Evolutionary conservation across 305 asterid genomes (phyloP).

Genomic region (Caryopteris hybrid): DNA sequence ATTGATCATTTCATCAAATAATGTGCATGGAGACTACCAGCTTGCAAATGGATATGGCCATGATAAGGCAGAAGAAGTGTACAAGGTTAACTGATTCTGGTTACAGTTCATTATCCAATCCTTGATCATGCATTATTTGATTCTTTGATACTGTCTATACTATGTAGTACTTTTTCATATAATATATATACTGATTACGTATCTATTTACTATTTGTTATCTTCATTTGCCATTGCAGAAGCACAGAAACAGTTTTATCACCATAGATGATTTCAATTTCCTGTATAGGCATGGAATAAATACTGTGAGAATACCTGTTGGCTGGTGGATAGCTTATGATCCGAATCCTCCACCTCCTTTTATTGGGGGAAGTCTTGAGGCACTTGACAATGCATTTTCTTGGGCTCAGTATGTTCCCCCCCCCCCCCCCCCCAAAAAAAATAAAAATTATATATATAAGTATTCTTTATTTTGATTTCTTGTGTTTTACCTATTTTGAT

Average conservation of each 20-base stretch:
- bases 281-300: slow-evolving; percentile 63
- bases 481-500: background rate
- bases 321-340: slow-evolving; percentile 88
- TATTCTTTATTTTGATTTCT: background rate
- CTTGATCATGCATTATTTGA: background rate
- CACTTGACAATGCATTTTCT: slow-evolving; percentile 74
- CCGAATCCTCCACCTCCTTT: slow-evolving; percentile 68
- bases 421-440: background rate
- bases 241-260: slow-evolving; percentile 62
- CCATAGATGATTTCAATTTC: slow-evolving; percentile 60
- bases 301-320: slow-evolving; percentile 80
- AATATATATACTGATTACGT: background rate
- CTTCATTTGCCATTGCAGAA: slow-evolving; percentile 44
- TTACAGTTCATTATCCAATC: background rate
- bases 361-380: slow-evolving; percentile 60
- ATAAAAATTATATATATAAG: background rate
- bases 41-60: slow-evolving; percentile 74
- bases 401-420: slow-evolving; percentile 67
- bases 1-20: slow-evolving; percentile 46
- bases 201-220: background rate
- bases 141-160: background rate
- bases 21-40: slow-evolving; percentile 76
- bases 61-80: slow-evolving; percentile 48
- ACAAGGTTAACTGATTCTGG: slow-evolving; percentile 36
- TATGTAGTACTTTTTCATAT: background rate